phyloP scores from a whole-genome alignment of 495 filamentous ascomycete genomes.

The Tricharina praecox region DNA sequence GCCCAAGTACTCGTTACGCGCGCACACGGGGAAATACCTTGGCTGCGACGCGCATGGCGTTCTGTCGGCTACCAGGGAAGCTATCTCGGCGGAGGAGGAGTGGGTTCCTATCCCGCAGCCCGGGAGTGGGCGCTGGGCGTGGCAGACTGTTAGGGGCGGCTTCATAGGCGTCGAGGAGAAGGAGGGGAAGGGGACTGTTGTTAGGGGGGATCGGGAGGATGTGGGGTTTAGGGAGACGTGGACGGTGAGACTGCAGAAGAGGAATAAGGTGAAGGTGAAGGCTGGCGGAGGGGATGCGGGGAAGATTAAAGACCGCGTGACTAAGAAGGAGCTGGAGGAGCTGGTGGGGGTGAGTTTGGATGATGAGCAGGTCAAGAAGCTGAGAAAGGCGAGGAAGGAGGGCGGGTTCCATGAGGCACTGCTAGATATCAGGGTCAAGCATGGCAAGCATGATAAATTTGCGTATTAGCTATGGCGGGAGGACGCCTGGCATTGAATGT shows the following conservation, averaged over 20 bases:
- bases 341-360: constrained; percentile 43
- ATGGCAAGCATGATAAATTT: constrained; percentile 89
- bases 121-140: constrained; percentile 18
- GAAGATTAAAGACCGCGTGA: constrained; percentile 69
- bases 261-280: constrained; percentile 53
- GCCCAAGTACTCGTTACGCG: constrained; percentile 56
- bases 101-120: constrained; percentile 32
- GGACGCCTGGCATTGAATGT: too few relatives aligned
- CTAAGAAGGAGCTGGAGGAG: constrained; percentile 70
- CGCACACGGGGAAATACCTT: constrained; percentile 75
- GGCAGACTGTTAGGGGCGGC: constrained; percentile 27
- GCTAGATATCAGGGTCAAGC: constrained; percentile 74
- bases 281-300: constrained; percentile 33
- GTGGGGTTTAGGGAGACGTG: constrained; percentile 61
- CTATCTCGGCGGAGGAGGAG: constrained; percentile 65
- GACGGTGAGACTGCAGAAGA: constrained; percentile 79
- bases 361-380: constrained; percentile 64
- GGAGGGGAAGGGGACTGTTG: constrained; percentile 20
- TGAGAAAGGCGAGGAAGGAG: constrained; percentile 71
- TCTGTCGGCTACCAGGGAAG: constrained; percentile 57
- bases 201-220: constrained; percentile 60
- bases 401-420: constrained; percentile 82
- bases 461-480: constrained; percentile 29
- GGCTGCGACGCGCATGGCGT: constrained; percentile 69
- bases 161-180: constrained; percentile 28